These are phyloP conservation scores for Chlamydomonas incerta DNA, from an alignment of 139 green algal genomes.

Conservation along the genomic window DNA sequence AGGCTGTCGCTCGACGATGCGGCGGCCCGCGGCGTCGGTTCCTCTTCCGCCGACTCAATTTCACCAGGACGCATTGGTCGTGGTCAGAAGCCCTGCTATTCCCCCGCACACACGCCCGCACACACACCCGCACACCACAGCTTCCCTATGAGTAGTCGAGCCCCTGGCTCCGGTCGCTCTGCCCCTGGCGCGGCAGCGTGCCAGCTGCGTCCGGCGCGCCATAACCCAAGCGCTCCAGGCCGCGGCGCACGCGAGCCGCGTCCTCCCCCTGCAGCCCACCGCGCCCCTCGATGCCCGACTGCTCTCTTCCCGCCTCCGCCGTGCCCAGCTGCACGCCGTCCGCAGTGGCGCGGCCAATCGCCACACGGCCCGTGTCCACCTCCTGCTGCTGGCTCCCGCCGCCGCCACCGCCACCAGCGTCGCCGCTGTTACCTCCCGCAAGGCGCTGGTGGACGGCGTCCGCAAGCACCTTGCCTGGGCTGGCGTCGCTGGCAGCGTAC, in stretches of 20 bases:
- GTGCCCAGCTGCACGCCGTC: slow-evolving; percentile 9
- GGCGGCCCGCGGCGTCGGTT: no score
- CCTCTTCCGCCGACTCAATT: no score
- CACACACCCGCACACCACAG: no score
- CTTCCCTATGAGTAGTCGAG: background rate
- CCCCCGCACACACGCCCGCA: no score
- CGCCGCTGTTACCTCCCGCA: background rate
- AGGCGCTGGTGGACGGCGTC: slow-evolving; percentile 8
- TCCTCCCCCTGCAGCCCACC: background rate
- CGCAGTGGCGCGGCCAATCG: background rate
- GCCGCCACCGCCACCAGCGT: background rate
- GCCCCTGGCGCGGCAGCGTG: background rate
- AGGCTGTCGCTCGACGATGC: no score
- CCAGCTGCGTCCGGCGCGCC: background rate
- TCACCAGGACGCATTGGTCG: no score
- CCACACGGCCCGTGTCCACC: background rate
- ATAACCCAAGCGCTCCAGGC: slow-evolving; percentile 18
- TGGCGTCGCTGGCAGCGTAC: background rate
- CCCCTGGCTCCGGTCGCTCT: slow-evolving; percentile 24
- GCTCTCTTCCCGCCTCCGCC: background rate
- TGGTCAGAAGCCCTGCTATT: no score
- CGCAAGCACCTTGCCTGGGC: slow-evolving; percentile 15
- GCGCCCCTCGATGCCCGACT: background rate
- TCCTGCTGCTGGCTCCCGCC: no score
- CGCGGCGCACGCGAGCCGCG: slow-evolving; percentile 1